Percentiles rank a stretch among this genome's conserved stretches.
Evolutionary conservation across 2,329 filamentous ascomycete species (phyloP).

Genomic region (Ophiostoma novo-ulmi): DNA sequence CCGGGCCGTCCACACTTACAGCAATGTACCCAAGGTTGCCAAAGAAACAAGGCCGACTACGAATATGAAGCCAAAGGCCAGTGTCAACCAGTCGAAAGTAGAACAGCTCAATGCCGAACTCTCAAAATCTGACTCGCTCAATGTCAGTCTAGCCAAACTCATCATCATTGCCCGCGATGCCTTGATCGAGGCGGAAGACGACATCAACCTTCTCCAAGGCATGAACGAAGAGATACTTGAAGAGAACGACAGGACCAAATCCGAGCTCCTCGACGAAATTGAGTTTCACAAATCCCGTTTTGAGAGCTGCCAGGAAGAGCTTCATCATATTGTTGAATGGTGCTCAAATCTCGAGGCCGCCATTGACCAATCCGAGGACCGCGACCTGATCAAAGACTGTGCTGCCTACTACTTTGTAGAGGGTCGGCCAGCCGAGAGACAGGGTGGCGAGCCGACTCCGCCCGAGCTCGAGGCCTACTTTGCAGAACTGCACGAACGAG

Average conservation of each 20-base stretch:
- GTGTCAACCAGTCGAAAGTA: neutral
- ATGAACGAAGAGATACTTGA: neutral
- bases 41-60: neutral
- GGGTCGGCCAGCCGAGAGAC: neutral
- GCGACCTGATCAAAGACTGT: neutral
- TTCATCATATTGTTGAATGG: neutral
- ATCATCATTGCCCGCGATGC: neutral
- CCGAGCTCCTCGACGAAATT: neutral
- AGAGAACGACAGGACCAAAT: neutral
- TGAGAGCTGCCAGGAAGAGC: neutral
- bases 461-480: neutral
- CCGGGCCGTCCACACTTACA: neutral
- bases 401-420: neutral
- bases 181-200: neutral
- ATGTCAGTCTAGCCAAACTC: neutral
- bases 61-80: neutral
- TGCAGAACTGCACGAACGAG: neutral
- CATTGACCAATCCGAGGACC: slow-evolving; percentile 5
- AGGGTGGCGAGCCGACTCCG: neutral
- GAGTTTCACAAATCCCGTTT: neutral
- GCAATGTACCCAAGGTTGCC: neutral
- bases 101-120: neutral
- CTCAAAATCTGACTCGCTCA: neutral
- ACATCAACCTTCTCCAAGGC: neutral
- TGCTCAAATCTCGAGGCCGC: neutral